Base-by-base conservation (phyloP, 495 filamentous ascomycete genomes). In the Terfezia claveryi region DNA sequence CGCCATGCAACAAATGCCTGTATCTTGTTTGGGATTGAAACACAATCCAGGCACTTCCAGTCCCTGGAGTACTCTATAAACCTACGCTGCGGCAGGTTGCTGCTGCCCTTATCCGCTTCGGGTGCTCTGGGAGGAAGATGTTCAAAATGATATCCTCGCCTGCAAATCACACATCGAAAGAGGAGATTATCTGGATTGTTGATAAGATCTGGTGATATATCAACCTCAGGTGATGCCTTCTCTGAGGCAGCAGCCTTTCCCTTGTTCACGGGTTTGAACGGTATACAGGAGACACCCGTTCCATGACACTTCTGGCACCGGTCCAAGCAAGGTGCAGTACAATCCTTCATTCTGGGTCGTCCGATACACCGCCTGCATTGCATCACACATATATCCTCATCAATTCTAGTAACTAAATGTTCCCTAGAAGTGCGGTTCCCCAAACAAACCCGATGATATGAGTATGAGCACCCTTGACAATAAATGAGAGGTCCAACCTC, bases 361-460 rank as follows among this genome's bases (percentile, higher is more conserved):
- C 82, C 79, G 49, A 95, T 70, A 62, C 92, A 99, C 46, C 80
- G 82, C 55, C 78, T 79, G 66, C 92, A 99, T 65, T 99, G 92
- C 38, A 96, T 69, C 41, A 96, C 80, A 60, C 91, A 95, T 14
- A 82, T 70, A 12, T 80, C 78, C 5, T 79, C 70, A 4, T 69
- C 77, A 51, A 95, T 71, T 66, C 94, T 96, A n/a, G 91, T 95
- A 23, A 92, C 85, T n/a, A 89, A 71, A 68, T 96, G 91, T 6
- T 94, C 86, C 49, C 92, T 75, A 10, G 59, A 66, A 36, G 70
- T 75, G 16, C 89, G 78, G n/a, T 70, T 66, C 17, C 87, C 85
- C 12, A 99, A 71, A 63, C 92, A 99, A 37, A 59, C 62, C 61
- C 83, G 81, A 62, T 99, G 92, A 58, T 85, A 94, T 0, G 82